These are phyloP conservation scores for Apiospora arundinis DNA, from an alignment of 2,329 filamentous ascomycete species.

Conservation along the genomic window DNA sequence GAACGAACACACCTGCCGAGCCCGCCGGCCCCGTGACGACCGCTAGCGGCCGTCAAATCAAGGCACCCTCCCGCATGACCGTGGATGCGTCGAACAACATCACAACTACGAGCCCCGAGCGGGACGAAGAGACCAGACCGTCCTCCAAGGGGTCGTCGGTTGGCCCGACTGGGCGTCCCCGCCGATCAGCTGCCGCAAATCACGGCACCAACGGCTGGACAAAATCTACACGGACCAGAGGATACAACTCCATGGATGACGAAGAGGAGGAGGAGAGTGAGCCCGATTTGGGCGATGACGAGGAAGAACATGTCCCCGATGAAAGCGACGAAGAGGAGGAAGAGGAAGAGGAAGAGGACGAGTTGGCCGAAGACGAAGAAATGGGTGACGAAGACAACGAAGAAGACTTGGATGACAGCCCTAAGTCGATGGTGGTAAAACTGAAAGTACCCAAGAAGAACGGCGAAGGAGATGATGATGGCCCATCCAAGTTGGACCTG, in stretches of 20 bases:
- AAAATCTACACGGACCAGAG: conserved; percentile 46
- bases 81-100: conserved; percentile 60
- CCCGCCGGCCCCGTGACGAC: conserved; percentile 69
- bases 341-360: conserved; percentile 45
- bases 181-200: conserved; percentile 56
- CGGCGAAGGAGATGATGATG: conserved; percentile 45
- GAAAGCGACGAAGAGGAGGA: conserved; percentile 65
- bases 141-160: conserved; percentile 47
- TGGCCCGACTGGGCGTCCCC: conserved; percentile 55
- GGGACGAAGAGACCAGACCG: conserved; percentile 33
- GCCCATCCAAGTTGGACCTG: conserved; percentile 37
- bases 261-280: conserved; percentile 47
- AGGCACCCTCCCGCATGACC: conserved; percentile 70
- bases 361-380: conserved; percentile 55
- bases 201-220: conserved; percentile 58
- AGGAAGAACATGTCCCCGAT: conserved; percentile 70
- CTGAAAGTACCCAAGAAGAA: conserved; percentile 57
- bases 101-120: conserved; percentile 48
- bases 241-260: conserved; percentile 61
- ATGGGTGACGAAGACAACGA: conserved; percentile 53
- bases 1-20: conserved; percentile 75
- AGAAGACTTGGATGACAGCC: conserved; percentile 52
- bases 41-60: conserved; percentile 85
- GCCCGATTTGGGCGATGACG: conserved; percentile 68
- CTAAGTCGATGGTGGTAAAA: conserved; percentile 75